These are phyloP conservation scores for Paecilomyces sp. DNA, from an alignment of 2,329 filamentous ascomycete species.

Conservation along the genomic window DNA sequence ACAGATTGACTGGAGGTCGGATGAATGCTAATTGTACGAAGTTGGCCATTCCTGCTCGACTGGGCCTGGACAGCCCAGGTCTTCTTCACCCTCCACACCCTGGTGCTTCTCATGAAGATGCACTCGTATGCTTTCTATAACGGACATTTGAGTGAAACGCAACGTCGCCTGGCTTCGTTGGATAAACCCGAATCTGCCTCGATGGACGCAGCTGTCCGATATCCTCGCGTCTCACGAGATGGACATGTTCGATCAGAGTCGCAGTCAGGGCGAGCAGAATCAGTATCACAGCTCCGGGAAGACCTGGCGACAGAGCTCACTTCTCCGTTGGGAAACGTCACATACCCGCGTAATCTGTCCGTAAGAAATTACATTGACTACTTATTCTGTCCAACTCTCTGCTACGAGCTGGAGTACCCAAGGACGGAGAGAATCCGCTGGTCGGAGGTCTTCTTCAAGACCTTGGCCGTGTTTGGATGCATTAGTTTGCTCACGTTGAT, in stretches of 20 bases:
- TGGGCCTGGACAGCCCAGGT: constrained; percentile 99
- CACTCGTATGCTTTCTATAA: constrained; percentile 99
- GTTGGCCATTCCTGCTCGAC: constrained; percentile 71
- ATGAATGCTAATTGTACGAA: constrained; percentile 13
- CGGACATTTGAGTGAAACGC: constrained; percentile 82
- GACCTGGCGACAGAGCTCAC: constrained; percentile 86
- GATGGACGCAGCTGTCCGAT: constrained; percentile 65
- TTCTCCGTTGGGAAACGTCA: constrained; percentile 80
- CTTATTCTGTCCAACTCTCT: constrained; percentile 86
- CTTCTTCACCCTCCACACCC: constrained; percentile 82
- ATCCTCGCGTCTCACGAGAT: constrained; percentile 51
- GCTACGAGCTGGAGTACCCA: constrained; percentile 96
- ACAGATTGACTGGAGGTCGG: neutral
- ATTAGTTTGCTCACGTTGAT: constrained; percentile 90
- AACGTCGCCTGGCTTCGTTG: constrained; percentile 70
- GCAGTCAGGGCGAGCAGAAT: constrained; percentile 38
- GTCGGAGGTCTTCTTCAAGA: constrained; percentile 75
- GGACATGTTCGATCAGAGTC: constrained; percentile 22
- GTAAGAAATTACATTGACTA: constrained; percentile 78
- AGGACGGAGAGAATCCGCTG: constrained; percentile 68
- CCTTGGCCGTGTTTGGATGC: constrained; percentile 85
- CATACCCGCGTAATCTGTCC: constrained; percentile 84
- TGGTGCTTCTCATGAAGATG: constrained; percentile 97
- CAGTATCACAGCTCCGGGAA: constrained; percentile 65
- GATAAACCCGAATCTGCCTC: constrained; percentile 66